These are phyloP conservation scores for Kurtzmaniella fragi DNA, from an alignment of 805 yeast species.

Conservation along the genomic window DNA sequence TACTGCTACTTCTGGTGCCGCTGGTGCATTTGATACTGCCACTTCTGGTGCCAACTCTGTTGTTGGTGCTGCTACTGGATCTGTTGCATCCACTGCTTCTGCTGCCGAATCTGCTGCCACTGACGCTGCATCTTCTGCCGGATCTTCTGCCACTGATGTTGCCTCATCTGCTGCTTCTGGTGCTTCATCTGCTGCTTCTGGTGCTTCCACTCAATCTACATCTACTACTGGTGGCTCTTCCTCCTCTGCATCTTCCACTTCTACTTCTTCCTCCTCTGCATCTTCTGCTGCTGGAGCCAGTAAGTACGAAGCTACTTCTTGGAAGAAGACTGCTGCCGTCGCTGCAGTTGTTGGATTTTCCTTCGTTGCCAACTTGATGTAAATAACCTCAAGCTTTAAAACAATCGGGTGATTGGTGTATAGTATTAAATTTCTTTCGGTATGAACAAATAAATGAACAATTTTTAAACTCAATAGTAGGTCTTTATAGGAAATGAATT, in stretches of 20 bases:
- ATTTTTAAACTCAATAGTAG: no score
- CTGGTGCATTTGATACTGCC: slow-evolving; percentile 7
- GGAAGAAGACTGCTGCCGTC: slow-evolving; percentile 35
- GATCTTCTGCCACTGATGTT: slow-evolving; percentile 7
- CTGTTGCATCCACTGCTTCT: slow-evolving; percentile 10
- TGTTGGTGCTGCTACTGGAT: slow-evolving; percentile 7
- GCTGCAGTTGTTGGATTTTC: slow-evolving; percentile 33
- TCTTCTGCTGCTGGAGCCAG: slow-evolving; percentile 12
- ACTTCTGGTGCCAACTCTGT: slow-evolving; percentile 8
- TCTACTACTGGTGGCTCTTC: slow-evolving; percentile 4
- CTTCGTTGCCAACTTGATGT: slow-evolving; percentile 24
- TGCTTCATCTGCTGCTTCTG: slow-evolving; percentile 6
- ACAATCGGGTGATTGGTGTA: no score
- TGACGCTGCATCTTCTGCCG: slow-evolving; percentile 8
- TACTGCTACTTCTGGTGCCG: slow-evolving; percentile 12
- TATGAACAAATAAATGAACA: no score
- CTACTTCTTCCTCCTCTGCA: slow-evolving; percentile 10
- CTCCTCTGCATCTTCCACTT: slow-evolving; percentile 8
- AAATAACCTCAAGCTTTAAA: slow-evolving; percentile 2
- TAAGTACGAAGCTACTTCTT: slow-evolving; percentile 17
- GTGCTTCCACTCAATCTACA: slow-evolving; percentile 7
- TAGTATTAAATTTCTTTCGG: no score
- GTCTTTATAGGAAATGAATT: neutral
- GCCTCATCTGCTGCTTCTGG: slow-evolving; percentile 5
- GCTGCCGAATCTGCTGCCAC: slow-evolving; percentile 9